These are phyloP conservation scores for Pleurotus eryngii DNA, from an alignment of 768 basidiomycete genomes.

Conservation along the genomic window DNA sequence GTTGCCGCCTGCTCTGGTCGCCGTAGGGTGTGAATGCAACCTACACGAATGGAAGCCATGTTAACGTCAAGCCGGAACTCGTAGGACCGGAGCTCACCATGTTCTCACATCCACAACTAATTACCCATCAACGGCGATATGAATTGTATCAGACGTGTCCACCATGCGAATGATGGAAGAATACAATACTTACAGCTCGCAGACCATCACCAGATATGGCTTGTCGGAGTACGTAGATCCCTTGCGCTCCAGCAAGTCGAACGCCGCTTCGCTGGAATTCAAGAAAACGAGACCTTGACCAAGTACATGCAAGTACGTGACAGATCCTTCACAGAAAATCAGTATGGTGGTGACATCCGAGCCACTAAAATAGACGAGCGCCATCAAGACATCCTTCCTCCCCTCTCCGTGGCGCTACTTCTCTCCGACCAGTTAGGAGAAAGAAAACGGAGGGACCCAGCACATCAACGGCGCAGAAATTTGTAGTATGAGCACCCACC, in stretches of 20 bases:
- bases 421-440: neutral
- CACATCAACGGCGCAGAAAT: no score
- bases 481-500: conserved; percentile 37
- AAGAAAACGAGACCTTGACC: conserved; percentile 69
- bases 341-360: conserved; percentile 9
- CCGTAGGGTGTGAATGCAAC: conserved; percentile 57
- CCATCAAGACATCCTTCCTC: neutral
- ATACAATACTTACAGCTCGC: conserved; percentile 60
- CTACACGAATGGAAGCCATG: conserved; percentile 3
- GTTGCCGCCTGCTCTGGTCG: conserved; percentile 60
- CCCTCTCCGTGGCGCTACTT: neutral
- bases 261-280: conserved; percentile 53
- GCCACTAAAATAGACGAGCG: neutral
- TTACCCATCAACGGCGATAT: neutral
- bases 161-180: no score
- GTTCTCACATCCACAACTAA: conserved; percentile 42
- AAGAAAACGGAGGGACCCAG: neutral
- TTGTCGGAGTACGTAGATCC: conserved; percentile 76
- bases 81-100: conserved; percentile 30
- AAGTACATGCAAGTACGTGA: conserved; percentile 63
- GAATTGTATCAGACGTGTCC: no score
- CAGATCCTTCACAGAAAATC: conserved; percentile 42
- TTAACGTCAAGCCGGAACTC: neutral
- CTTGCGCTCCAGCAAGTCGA: conserved; percentile 67
- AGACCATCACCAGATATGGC: conserved; percentile 63